phyloP scores from a whole-genome alignment of 805 yeast species.

The Candida piceae region DNA sequence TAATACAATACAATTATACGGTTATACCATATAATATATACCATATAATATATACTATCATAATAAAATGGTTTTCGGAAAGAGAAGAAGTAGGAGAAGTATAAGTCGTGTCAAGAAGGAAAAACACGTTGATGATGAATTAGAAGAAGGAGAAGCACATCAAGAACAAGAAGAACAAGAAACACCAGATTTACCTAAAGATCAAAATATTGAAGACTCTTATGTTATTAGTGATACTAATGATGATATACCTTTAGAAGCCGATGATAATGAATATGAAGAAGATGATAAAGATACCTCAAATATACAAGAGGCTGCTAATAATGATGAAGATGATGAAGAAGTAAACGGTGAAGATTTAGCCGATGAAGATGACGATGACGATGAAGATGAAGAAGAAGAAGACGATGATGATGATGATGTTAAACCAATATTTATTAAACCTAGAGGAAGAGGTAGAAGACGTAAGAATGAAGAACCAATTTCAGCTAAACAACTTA shows the following conservation, averaged over 20 bases:
- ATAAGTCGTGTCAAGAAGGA: neutral
- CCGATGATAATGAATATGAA: constrained; percentile 19
- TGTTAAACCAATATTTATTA: constrained; percentile 24
- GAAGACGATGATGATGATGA: constrained; percentile 24
- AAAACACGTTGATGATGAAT: neutral
- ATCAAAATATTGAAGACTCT: neutral
- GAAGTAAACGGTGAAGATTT: constrained; percentile 20
- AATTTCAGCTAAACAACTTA: constrained; percentile 26
- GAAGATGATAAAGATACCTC: constrained; percentile 15
- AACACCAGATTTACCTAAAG: constrained; percentile 8
- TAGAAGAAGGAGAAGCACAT: constrained; percentile 3
- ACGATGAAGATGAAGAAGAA: constrained; percentile 20
- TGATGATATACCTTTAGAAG: neutral
- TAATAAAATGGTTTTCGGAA: constrained; percentile 1
- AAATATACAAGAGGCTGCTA: constrained; percentile 9
- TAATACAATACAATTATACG: too few species aligned
- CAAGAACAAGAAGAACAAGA: constrained; percentile 10
- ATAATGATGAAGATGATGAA: constrained; percentile 19
- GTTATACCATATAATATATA: too few species aligned
- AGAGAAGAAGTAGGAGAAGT: neutral
- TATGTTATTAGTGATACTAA: constrained; percentile 12
- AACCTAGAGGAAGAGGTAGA: constrained; percentile 7
- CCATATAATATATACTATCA: constrained; percentile 1
- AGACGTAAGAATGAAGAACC: constrained; percentile 25
- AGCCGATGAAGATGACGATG: constrained; percentile 13